Evolutionary conservation across 1,284 basidiomycete species (phyloP), one percentile per base, ranked within the genome.

Genomic region (Naganishia sp.): DNA sequence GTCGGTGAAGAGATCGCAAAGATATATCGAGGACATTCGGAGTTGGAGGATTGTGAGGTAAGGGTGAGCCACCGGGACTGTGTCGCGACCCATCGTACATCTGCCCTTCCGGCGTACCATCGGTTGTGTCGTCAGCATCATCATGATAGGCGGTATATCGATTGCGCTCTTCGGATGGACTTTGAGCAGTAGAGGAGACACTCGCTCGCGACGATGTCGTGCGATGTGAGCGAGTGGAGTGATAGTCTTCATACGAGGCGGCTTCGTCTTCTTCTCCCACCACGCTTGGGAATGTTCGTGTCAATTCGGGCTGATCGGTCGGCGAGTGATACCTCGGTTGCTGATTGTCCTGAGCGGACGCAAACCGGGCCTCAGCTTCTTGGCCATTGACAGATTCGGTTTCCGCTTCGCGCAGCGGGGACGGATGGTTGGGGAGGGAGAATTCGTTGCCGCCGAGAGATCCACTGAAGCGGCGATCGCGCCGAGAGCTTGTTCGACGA

Each of bases 11-110:
- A 3, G 76, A 76, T 50, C 83, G 81, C 50, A 85, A 71, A 15
- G 81, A 82, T 54, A 84, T 84, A 67, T 85, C 84, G 6, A 84
- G 74, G 28, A 81, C 71, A 65, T 83, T 82, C 0, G 84, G 84
- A 31, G 84, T 85, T 0, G 83, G 84, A 15, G 83, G 83, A 70
- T 84, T 84, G 67, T 81, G 81, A 18, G 81, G 80, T 41, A 75
- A 69, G 6, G 74, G 69, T 2, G 73, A 75, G 35, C 64, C 32
- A 53, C 35, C 66, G 63, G 47, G 68, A 56, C 41, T 60, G 47
- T 60, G 42, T 66, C 58, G n/a, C 66, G 49, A 28, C 51, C 70
- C 43, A 53, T 68, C 35, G 65, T 68, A 41, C 41, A 54, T 52
- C 25, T 68, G 56, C 47, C 56, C 52, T 31, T 63, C 67, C 47